A percentile compares a stretch with the other conserved stretches of the same genome.
phyloP scores from a whole-genome alignment of 768 basidiomycete species.

The Lactifluus volemus region DNA sequence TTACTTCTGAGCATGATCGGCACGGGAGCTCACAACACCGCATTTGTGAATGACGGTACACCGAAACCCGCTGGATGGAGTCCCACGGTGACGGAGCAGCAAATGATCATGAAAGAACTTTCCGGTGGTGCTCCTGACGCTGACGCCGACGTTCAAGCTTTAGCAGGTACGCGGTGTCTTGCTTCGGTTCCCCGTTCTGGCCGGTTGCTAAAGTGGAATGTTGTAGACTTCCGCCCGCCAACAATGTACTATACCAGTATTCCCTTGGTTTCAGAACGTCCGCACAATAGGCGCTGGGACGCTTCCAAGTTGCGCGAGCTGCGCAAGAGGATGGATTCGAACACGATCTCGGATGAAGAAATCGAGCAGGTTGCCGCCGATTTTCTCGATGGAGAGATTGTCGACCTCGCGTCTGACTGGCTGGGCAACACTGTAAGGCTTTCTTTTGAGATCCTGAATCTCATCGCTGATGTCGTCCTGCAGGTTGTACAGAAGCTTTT shows the following conservation, averaged over 20 bases:
- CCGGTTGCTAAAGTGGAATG: not conserved
- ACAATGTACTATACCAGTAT: slow-evolving; percentile 97
- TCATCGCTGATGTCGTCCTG: not conserved
- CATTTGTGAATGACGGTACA: slow-evolving; percentile 46
- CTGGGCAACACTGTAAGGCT: slow-evolving; percentile 83
- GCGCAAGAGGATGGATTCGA: slow-evolving; percentile 89
- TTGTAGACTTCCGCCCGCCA: slow-evolving; percentile 79
- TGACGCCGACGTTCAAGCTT: slow-evolving; percentile 75
- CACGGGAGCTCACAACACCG: slow-evolving; percentile 56
- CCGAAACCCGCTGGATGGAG: slow-evolving; percentile 59
- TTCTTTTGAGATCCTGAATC: not conserved
- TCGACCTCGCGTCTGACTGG: slow-evolving; percentile 95
- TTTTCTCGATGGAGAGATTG: slow-evolving; percentile 89
- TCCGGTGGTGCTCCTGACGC: slow-evolving; percentile 68
- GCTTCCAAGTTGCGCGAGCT: slow-evolving; percentile 89
- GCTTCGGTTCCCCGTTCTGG: not conserved
- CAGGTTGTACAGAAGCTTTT: slow-evolving; percentile 96
- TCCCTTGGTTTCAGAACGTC: slow-evolving; percentile 78
- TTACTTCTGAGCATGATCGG: slow-evolving; percentile 83
- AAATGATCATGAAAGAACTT: slow-evolving; percentile 94
- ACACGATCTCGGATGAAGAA: slow-evolving; percentile 73
- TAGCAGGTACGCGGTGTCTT: slow-evolving; percentile 54
- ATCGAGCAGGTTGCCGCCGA: slow-evolving; percentile 86
- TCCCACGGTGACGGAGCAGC: slow-evolving; percentile 81
- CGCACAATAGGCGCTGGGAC: slow-evolving; percentile 85